Percentiles rank a stretch among this genome's conserved stretches.
These are phyloP conservation scores for Psophocarpus tetragonolobus DNA, from an alignment of 306 rosid species.

Conservation along the genomic window DNA sequence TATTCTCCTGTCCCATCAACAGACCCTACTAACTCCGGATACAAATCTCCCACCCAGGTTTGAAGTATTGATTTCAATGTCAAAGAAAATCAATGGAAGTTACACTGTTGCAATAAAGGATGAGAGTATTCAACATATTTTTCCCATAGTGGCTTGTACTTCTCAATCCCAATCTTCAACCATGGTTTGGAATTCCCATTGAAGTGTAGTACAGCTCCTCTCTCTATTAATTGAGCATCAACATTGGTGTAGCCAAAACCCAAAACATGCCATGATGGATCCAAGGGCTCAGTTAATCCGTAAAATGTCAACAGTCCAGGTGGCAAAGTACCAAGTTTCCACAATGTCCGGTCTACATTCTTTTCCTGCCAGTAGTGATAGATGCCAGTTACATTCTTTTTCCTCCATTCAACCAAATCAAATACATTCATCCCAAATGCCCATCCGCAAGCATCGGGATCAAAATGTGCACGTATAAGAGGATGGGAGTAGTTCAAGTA, in stretches of 20 bases:
- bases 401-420: conserved; percentile 92
- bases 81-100: conserved; percentile 58
- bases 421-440: conserved; percentile 93
- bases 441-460: conserved; percentile 98
- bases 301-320: conserved; percentile 88
- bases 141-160: conserved; percentile 91
- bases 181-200: conserved; percentile 94
- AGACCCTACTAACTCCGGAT: conserved; percentile 54
- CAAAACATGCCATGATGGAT: conserved; percentile 78
- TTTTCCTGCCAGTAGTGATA: conserved; percentile 94
- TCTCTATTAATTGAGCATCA: conserved; percentile 70
- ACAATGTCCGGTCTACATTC: conserved; percentile 77
- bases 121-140: conserved; percentile 73
- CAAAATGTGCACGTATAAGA: conserved; percentile 76
- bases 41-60: conserved; percentile 61
- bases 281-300: conserved; percentile 84
- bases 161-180: conserved; percentile 91
- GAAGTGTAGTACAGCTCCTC: conserved; percentile 83
- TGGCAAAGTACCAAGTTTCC: conserved; percentile 95
- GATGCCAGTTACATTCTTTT: conserved; percentile 83
- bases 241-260: conserved; percentile 88
- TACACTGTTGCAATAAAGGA: conserved; percentile 69
- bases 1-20: conserved; percentile 44
- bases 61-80: conserved; percentile 48
- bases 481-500: conserved; percentile 88